Evolutionary conservation across 78 protist genomes (phyloP), one percentile per base, ranked within the genome.

Genomic region (Salpingoeca rosetta): DNA sequence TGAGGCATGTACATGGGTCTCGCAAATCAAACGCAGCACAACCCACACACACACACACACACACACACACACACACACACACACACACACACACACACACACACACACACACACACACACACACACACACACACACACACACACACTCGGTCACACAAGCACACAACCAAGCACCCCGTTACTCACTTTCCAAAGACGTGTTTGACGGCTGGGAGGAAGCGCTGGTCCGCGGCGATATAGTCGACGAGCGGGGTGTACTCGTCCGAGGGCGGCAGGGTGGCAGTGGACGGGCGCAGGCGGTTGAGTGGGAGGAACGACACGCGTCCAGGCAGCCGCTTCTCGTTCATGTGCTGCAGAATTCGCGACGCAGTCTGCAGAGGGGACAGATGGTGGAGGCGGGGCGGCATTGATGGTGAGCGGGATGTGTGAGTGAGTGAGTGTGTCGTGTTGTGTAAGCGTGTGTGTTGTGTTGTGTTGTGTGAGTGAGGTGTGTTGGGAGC

Each of bases 281-380:
- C 41, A 24, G 37, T 37, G 76, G 11, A 11, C 56, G 56, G 22
- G 12, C 74, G 40, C 0, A 92, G 37, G 12, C 85, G 84, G 65
- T 93, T 90, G 76, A 98, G 89, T 0, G 99, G 99, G 81, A 97
- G 65, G 78, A 97, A 97, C 1, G 99, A 84, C 65, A 96, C 87
- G 39, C 99, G 87, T 24, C 99, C 98, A 17, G 74, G 56, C 36
- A 42, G 39, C 43, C 41, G 73, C 11, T 88, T 83, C 3, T 39
- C 56, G 65, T 82, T 88, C 89, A 94, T 83, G 37, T 43, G 44
- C 73, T 86, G 78, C 51, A 94, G 44, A 26, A 92, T 24, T 27
- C 74, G 40, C 26, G 80, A 27, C 28, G 93, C 95, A 17, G 87
- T 85, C 31, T 83, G 65, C 31, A 51, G 65, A 22, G 31, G 65